phyloP scores from a whole-genome alignment of 345 rosid species.

The Eucalyptus polyanthemos region DNA sequence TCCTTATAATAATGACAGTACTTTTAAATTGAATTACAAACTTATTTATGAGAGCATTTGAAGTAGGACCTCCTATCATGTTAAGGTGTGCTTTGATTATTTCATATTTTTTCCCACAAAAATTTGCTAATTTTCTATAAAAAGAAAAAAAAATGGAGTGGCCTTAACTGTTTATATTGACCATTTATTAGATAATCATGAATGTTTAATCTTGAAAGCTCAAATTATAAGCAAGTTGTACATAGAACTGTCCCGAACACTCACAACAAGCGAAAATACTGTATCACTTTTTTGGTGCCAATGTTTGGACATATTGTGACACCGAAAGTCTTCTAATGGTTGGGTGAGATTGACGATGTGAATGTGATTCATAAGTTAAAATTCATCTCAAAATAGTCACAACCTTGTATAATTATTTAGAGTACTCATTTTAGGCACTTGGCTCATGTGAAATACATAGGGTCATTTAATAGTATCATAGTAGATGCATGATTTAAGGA shows the following conservation, averaged over 20 bases:
- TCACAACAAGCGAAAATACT: rapidly evolving
- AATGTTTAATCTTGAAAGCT: not conserved
- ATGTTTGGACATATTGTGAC: not conserved
- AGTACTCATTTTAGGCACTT: not conserved
- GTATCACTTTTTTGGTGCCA: not conserved
- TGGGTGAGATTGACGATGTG: not conserved
- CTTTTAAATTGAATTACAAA: not conserved
- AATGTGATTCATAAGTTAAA: not conserved
- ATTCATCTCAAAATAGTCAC: not conserved
- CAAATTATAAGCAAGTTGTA: not conserved
- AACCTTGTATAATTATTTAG: not conserved
- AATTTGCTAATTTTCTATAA: not conserved
- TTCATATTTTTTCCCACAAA: not conserved
- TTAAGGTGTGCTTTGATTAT: not conserved
- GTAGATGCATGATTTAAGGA: not conserved
- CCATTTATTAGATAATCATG: not conserved
- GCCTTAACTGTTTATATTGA: not conserved
- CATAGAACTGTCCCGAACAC: not conserved
- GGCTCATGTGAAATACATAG: not conserved
- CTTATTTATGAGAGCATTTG: not conserved
- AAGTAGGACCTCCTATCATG: not conserved
- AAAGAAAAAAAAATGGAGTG: not conserved
- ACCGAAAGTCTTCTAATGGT: not conserved
- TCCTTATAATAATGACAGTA: not conserved
- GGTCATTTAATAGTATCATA: not conserved